Evolutionary conservation across 1,284 basidiomycete species (phyloP), one percentile per base, ranked within the genome.

Genomic region (Rhodotorula sp.): DNA sequence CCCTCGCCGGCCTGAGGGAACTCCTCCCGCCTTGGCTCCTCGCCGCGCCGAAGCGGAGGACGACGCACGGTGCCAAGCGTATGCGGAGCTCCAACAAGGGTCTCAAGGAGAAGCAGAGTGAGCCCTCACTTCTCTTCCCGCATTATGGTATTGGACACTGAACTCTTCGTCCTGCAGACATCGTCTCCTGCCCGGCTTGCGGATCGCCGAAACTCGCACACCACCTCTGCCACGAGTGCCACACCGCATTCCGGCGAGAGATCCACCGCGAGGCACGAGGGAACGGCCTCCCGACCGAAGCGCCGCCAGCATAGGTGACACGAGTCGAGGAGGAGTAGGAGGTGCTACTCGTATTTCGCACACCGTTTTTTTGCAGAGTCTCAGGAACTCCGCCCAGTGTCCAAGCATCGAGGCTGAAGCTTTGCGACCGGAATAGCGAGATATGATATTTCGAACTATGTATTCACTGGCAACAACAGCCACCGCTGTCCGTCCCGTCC

Each of bases 31-130:
- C 93, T 1, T 87, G 96, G 78, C 82, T 98, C 37, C 86, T 91
- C 60, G 95, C 95, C 24, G 95, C 95, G 4, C 95, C 95, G 24
- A 98, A 98, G 83, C 91, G 90, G 82, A 96, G 96, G 83, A 86
- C 88, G 15, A 93, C 93, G 0, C 95, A 97, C 81, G 94, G 92
- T 44, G 85, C 91, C 61, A 98, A 98, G 81, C 86, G 89, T n/a
- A 97, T 97, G 94, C 86, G 95, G 44, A 87, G 87, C 67, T 91
- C 94, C 6, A 93, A 95, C 82, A 98, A 98, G 82, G 94, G 94
- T 0, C 82, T 97, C 77, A 94, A 95, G 82, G 94, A 97, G 81
- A 93, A 94, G 80, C 87, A 88, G 67, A 95, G 95, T 93, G 78
- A 75, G 90, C 84, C 0, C 24, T 10, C 58, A 44, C 71, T 58